Base-by-base conservation (phyloP, 257 asterid genomes). In the Osmanthus fragrans region DNA sequence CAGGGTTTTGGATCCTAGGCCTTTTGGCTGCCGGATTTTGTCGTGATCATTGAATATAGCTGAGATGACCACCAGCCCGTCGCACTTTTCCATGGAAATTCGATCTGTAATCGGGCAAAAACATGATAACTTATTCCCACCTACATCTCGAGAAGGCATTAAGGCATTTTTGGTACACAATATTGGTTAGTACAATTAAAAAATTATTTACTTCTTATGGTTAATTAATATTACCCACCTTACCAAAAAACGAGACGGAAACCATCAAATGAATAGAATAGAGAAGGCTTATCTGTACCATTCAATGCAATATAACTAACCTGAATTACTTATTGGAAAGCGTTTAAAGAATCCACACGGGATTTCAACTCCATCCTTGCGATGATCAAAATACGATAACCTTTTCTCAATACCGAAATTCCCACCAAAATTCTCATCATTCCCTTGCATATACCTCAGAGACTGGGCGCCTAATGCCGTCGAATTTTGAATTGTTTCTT, bases 1-100 rank as follows among this genome's bases (percentile, higher is more conserved):
- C 6, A 83, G 80, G 70, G 98, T 90, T 47, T 80, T 83, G 36
- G 91, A 81, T 7, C 99, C 99, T 7, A 95, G 74, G 67, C 97
- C 97, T 66, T 63, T 88, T 19, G 99, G 98, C 79, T 95, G 99
- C 77, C 98, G 89, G 82, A 93, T 89, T 83, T 95, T 95, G 85
- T 95, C 99, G 39, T 95, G 96, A 64, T 93, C 97, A 47, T 86
- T 89, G 86, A 93, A 95, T 72, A 93, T 84, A 1, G 98, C 98
- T 1, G 99, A 95, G 30, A 83, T 89, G 11, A 95, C 92, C 19
- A 95, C 98, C 33, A 93, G 65, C 12, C 97, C 90, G 3, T 81
- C 73, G 72, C 99, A 95, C 10, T 80, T 81, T 10, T 92, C 97
- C 98, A 93, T 90, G 3, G 81, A 71, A 5, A 54, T 82, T 54